Evolutionary conservation across 352 stramenopile species (phyloP).

Genomic region (Aphanomyces cochlioides): DNA sequence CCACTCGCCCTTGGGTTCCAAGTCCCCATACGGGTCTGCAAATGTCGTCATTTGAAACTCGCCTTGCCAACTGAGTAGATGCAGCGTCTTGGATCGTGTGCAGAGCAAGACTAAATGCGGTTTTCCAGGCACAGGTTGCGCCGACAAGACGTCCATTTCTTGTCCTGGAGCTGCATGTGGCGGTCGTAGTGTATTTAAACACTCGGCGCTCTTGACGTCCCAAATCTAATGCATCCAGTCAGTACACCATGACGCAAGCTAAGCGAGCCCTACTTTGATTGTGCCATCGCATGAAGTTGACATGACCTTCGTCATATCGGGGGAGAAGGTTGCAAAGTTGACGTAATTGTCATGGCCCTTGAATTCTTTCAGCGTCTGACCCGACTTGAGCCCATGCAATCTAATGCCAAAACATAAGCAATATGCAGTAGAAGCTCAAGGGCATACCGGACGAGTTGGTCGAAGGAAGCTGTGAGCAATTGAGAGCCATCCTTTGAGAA

Average conservation of each 20-base stretch:
- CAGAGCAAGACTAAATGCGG: slow-evolving; percentile 83
- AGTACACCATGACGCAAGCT: not conserved
- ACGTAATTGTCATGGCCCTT: slow-evolving; percentile 90
- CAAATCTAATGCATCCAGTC: slow-evolving; percentile 51
- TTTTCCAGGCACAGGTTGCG: slow-evolving; percentile 53
- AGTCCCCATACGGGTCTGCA: slow-evolving; percentile 55
- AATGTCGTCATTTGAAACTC: slow-evolving; percentile 53
- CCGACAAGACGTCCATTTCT: slow-evolving; percentile 77
- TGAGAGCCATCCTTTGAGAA: slow-evolving; percentile 90
- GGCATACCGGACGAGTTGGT: slow-evolving; percentile 68
- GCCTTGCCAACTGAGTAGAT: slow-evolving; percentile 71
- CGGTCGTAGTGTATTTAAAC: slow-evolving; percentile 66
- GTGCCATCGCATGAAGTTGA: slow-evolving; percentile 89
- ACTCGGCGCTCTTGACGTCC: slow-evolving; percentile 81
- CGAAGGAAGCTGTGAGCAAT: slow-evolving; percentile 85
- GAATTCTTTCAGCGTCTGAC: slow-evolving; percentile 92
- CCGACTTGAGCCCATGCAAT: slow-evolving; percentile 92
- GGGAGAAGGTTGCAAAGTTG: slow-evolving; percentile 80
- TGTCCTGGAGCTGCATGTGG: slow-evolving; percentile 44
- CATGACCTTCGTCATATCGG: slow-evolving; percentile 68
- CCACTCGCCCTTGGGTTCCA: slow-evolving; percentile 71
- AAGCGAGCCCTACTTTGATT: slow-evolving; percentile 57
- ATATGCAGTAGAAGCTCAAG: not conserved
- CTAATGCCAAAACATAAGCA: not conserved
- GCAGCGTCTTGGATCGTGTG: slow-evolving; percentile 73